Evolutionary conservation across 768 basidiomycete species (phyloP).

Genomic region (Mrakia gelida): DNA sequence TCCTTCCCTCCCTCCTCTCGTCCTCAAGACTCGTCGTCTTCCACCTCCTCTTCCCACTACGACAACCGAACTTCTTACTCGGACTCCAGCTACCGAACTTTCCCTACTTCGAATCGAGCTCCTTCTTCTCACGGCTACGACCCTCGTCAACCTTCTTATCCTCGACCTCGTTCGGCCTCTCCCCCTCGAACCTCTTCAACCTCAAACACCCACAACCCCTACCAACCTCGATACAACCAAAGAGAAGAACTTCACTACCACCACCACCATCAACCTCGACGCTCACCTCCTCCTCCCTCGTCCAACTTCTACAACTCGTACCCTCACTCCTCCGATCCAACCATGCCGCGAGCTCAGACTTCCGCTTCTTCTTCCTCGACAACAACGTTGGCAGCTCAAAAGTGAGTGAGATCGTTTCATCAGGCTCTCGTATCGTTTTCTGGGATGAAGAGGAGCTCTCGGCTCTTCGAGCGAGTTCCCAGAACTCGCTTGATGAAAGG

Average conservation of each 20-base stretch:
- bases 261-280: background rate
- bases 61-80: conserved; percentile 1
- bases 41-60: conserved; percentile 2
- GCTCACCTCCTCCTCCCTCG: background rate
- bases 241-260: background rate
- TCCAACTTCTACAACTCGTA: background rate
- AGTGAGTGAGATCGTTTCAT: conserved; percentile 1
- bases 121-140: background rate
- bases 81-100: no score
- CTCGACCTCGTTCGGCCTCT: no score
- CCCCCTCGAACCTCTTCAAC: no score
- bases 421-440: no score
- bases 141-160: background rate
- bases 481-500: no score
- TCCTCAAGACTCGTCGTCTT: background rate
- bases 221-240: no score
- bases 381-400: conserved; percentile 1
- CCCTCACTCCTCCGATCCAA: background rate
- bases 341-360: conserved; percentile 10
- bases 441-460: no score
- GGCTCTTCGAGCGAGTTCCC: no score
- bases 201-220: no score
- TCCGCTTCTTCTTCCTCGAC: background rate
- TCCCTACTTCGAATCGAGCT: background rate
- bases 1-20: background rate